A percentile compares a stretch with the other conserved stretches of the same genome.
phyloP scores from a whole-genome alignment of 2,329 filamentous ascomycete species.

The Sarocladium kiliense region DNA sequence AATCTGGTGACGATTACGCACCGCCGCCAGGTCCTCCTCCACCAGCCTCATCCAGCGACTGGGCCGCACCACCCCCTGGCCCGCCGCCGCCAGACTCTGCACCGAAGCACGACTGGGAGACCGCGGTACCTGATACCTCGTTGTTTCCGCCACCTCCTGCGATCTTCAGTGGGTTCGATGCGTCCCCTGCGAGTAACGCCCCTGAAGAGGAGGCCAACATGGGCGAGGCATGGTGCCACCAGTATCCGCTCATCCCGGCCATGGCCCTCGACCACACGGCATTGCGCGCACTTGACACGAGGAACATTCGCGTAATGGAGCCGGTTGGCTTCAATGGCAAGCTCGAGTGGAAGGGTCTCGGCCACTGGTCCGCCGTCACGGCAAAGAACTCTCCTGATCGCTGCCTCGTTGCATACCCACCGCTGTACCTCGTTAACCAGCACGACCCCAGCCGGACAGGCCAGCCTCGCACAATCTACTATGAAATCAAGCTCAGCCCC shows the following conservation, averaged over 20 bases:
- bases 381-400: slow-evolving; percentile 48
- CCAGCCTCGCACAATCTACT: slow-evolving; percentile 57
- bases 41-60: slow-evolving; percentile 13
- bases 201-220: slow-evolving; percentile 56
- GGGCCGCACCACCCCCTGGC: slow-evolving; percentile 31
- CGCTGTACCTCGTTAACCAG: slow-evolving; percentile 58
- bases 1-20: slow-evolving; percentile 10
- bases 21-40: slow-evolving; percentile 9
- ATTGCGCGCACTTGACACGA: slow-evolving; percentile 40
- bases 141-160: slow-evolving; percentile 68
- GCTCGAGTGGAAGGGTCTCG: slow-evolving; percentile 39
- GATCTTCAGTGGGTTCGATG: slow-evolving; percentile 57
- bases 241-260: slow-evolving; percentile 53
- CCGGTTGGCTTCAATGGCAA: slow-evolving; percentile 43
- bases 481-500: slow-evolving; percentile 56
- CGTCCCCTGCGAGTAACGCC: slow-evolving; percentile 65
- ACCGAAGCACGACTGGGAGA: slow-evolving; percentile 62
- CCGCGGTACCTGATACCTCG: slow-evolving; percentile 65
- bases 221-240: slow-evolving; percentile 60
- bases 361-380: slow-evolving; percentile 45
- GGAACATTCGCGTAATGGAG: slow-evolving; percentile 50
- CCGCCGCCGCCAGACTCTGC: slow-evolving; percentile 24
- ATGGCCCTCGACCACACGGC: slow-evolving; percentile 42
- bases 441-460: slow-evolving; percentile 48
- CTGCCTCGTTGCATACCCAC: slow-evolving; percentile 62